Conservation (phyloP, 306 rosid genomes). For the Vicia villosa region DNA sequence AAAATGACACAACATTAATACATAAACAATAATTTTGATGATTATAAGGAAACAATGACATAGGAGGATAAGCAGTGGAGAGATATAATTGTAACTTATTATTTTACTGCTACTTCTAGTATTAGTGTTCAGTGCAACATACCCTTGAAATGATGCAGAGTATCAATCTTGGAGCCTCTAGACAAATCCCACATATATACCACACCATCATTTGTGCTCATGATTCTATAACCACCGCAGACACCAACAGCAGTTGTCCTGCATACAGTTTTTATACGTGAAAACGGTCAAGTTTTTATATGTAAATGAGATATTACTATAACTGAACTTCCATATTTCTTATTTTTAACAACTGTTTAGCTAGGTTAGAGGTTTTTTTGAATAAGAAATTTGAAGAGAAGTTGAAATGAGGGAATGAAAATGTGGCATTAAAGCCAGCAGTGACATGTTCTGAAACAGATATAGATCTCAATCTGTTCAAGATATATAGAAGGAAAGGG, state of each 20-base stretch:
- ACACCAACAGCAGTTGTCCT: conserved; percentile 68
- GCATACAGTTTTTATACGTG: conserved; percentile 27
- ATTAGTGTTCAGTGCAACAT: conserved; percentile 28
- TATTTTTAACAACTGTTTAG: conserved; percentile 7
- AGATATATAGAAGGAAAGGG: too few species aligned
- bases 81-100: too few species aligned
- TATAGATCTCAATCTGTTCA: background rate
- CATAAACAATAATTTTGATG: too few species aligned
- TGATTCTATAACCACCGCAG: conserved; percentile 67
- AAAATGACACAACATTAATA: too few species aligned
- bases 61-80: too few species aligned
- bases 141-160: conserved; percentile 74
- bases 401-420: conserved; percentile 13
- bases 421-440: conserved; percentile 5
- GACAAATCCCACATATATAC: conserved; percentile 75
- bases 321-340: conserved; percentile 12
- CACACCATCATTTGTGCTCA: conserved; percentile 62
- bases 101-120: too few species aligned
- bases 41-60: too few species aligned
- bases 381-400: conserved; percentile 27
- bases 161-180: conserved; percentile 64
- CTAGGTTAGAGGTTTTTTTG: background rate
- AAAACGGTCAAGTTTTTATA: conserved; percentile 18
- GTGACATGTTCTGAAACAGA: conserved; percentile 12
- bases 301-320: conserved; percentile 33